Evolutionary conservation across 495 filamentous ascomycete species (phyloP), one percentile per base, ranked within the genome.

Genomic region (Aspergillus egyptiacus): DNA sequence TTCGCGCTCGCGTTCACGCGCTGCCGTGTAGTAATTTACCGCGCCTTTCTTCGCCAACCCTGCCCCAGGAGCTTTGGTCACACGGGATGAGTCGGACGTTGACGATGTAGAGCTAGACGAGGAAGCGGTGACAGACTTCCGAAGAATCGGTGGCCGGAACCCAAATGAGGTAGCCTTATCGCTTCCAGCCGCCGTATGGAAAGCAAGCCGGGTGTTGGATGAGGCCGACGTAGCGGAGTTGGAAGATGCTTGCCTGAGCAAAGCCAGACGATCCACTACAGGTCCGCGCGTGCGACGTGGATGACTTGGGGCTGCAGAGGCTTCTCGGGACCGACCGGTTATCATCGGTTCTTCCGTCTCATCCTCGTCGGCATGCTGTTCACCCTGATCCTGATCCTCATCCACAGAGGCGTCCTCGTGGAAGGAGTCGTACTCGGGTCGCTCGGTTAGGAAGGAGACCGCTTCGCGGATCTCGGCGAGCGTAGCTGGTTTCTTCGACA

Each of bases 1-100:
- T 69, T 82, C 85, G 50, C 78, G 78, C 68, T 85, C 79, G 50
- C 72, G 75, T 63, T 83, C 85, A 62, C 83, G 81, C 39, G 84
- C 91, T 36, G 89, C 77, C 3, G 86, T 81, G 59, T 91, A 86
- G 51, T 85, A 94, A 57, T 91, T 90, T 25, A 95, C 80, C 28
- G 83, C 81, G 19, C 80, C 84, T 71, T 84, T 87, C 70, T 87
- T 90, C 9, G 80, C 74, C 45, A 80, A 79, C 7, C 71, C 68
- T 17, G 69, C 67, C 11, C 70, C 71, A 17, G 69, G 66, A 59
- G 51, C 70, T 67, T 56, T 74, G 52, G 57, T 57, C 54, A 56
- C 68, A 49, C 11, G 66, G 66, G 74, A 47, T 57, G 65, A 18
- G 52, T 60, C 54, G 48, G 35, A 46, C 54, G 17, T 59, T 11